Conservation (phyloP, 768 basidiomycete species). For the Tulasnella sp. region DNA sequence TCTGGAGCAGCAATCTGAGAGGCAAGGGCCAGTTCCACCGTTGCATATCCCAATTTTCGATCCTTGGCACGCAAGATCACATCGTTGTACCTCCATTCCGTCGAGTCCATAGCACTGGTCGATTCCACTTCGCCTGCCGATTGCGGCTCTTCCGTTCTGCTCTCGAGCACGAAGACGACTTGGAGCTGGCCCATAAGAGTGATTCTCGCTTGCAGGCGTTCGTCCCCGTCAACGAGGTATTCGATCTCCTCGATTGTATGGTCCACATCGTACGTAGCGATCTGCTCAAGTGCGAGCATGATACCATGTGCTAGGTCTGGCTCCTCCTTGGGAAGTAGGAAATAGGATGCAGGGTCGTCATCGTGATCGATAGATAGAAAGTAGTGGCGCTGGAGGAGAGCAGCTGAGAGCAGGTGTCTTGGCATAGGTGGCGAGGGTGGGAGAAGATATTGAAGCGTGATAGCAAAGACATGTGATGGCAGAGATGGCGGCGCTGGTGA, state of each 20-base stretch:
- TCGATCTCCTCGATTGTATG: neutral
- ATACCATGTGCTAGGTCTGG: neutral
- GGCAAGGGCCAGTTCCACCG: neutral
- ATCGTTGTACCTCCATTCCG: conserved; percentile 6
- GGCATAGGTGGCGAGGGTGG: conserved; percentile 15
- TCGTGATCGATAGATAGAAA: conserved; percentile 13
- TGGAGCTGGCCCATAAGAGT: neutral
- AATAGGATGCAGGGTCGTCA: conserved; percentile 12
- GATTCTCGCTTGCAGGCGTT: neutral
- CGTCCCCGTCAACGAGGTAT: neutral
- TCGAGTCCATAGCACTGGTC: no score
- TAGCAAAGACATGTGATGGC: conserved; percentile 9
- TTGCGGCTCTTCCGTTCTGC: neutral
- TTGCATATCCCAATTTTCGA: neutral
- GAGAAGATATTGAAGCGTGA: conserved; percentile 15
- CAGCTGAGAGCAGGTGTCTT: conserved; percentile 12
- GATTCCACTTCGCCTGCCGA: no score
- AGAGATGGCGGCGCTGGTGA: neutral
- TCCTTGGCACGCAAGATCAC: neutral
- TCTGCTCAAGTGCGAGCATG: neutral
- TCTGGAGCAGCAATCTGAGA: neutral
- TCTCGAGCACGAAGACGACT: conserved; percentile 1
- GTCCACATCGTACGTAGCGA: neutral
- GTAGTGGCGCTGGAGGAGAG: conserved; percentile 13
- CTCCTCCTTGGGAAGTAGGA: conserved; percentile 1